Evolutionary conservation across 305 asterid species (phyloP), one percentile per base, ranked within the genome.

Genomic region (Rubia tinctorum): DNA sequence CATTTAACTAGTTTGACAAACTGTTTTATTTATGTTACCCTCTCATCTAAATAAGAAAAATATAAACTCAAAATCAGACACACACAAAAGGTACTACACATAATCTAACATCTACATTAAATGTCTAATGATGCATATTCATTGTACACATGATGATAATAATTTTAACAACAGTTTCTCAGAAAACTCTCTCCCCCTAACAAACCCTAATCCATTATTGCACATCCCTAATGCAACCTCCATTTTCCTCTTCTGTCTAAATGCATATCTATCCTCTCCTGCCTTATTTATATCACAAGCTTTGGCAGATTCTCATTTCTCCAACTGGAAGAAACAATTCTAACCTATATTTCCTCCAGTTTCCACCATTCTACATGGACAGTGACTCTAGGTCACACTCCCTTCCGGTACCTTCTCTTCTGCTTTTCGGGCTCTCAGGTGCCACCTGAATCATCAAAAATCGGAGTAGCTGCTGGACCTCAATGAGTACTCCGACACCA

Each of bases 401-500:
- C 68, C 61, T 37, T 69, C 68, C 43, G 20, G 20, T 18, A 74
- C 44, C 68, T 15, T n/a, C 1, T 17, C 58, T 65, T 75, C 71
- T 39, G 72, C 66, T 69, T 66, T 47, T 25, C 72, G 56, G 14
- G 77, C 72, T 66, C 62, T 53, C 66, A 22, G 68, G 67, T 44
- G 34, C 34, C 56, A 72, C 62, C 69, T 63, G 17, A 77, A 82
- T 87, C 79, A 90, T 87, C 79, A 91, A 66, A 81, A 83, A 59
- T 90, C 94, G 0, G 89, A 87, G 23, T 87, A 77, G 72, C 90
- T 82, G 66, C 80, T 90, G 49, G 97, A 90, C 64, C 99, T 84
- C 45, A 98, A 74, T 42, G 99, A 90, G 83, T 95, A 92, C 72
- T 95, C 99, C 0, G 91, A 81, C 43, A 92, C 98, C 82, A 92